A percentile compares a stretch with the other conserved stretches of the same genome.
phyloP scores from a whole-genome alignment of 2,329 filamentous ascomycete species.

The Botrytis byssoidea region DNA sequence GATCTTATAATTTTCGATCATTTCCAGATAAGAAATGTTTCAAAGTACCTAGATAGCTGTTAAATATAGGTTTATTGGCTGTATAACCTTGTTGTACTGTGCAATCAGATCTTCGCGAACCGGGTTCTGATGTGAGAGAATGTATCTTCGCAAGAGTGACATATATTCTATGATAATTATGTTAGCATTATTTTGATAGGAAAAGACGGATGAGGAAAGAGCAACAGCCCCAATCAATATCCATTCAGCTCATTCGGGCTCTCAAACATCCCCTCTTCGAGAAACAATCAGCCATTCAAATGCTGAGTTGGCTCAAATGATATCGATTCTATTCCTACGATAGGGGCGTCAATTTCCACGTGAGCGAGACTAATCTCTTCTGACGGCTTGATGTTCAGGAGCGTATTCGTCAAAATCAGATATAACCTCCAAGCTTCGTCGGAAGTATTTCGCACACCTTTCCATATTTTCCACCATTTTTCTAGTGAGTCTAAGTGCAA shows the following conservation, averaged over 20 bases:
- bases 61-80: not conserved
- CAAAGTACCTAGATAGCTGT: not conserved
- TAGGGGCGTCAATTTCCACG: no score
- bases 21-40: not conserved
- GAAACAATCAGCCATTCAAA: not conserved
- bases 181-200: not conserved
- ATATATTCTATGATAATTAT: not conserved
- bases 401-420: no score
- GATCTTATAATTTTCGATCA: not conserved
- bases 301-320: not conserved
- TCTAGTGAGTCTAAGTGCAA: no score
- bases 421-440: no score
- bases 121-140: not conserved
- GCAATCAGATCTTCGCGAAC: not conserved
- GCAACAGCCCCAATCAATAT: not conserved
- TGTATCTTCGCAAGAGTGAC: not conserved
- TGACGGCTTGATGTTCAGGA: no score
- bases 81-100: not conserved
- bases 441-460: no score
- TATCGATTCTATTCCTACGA: not conserved
- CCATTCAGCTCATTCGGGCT: not conserved
- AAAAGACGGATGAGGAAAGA: not conserved
- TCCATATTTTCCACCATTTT: no score
- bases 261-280: not conserved
- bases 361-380: no score